Conservation (phyloP, 2,329 filamentous ascomycete species). For the Clarireedia monteithiana region DNA sequence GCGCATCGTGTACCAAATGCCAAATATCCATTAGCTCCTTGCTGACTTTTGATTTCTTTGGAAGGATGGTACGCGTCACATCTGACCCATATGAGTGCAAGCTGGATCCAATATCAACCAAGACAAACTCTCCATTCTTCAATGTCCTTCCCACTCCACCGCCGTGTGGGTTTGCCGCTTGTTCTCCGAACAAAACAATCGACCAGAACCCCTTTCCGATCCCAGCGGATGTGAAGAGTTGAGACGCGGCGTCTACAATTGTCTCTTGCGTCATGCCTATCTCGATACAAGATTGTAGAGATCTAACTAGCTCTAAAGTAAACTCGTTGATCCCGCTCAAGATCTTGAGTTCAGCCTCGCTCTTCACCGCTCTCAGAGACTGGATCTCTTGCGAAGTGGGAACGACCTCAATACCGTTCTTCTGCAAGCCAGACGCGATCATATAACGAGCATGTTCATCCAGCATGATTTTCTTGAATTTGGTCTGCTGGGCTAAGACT, state of each 20-base stretch:
- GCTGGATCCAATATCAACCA: conserved; percentile 52
- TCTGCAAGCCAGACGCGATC: conserved; percentile 48
- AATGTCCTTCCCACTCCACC: conserved; percentile 39
- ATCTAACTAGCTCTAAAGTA: conserved; percentile 50
- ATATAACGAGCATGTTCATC: conserved; percentile 59
- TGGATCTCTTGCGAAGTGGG: conserved; percentile 46
- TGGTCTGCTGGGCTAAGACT: conserved; percentile 40
- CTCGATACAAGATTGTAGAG: conserved; percentile 45
- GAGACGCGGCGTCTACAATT: conserved; percentile 45
- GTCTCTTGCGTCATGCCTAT: conserved; percentile 48
- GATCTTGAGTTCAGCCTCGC: conserved; percentile 45
- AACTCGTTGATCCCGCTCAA: conserved; percentile 54
- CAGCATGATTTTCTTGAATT: conserved; percentile 41
- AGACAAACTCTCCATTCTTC: conserved; percentile 45
- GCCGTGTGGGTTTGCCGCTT: conserved; percentile 33
- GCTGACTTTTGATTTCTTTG: conserved; percentile 13
- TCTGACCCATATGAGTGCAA: conserved; percentile 54
- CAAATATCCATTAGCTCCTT: conserved; percentile 41
- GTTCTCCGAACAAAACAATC: conserved; percentile 49
- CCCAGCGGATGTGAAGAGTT: conserved; percentile 39
- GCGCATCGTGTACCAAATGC: conserved; percentile 51
- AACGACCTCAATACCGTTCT: conserved; percentile 44
- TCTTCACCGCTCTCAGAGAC: conserved; percentile 50
- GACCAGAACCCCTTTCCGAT: conserved; percentile 53
- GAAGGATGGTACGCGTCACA: conserved; percentile 50